Evolutionary conservation across 257 asterid species (phyloP).

Genomic region (Handroanthus guayacan): DNA sequence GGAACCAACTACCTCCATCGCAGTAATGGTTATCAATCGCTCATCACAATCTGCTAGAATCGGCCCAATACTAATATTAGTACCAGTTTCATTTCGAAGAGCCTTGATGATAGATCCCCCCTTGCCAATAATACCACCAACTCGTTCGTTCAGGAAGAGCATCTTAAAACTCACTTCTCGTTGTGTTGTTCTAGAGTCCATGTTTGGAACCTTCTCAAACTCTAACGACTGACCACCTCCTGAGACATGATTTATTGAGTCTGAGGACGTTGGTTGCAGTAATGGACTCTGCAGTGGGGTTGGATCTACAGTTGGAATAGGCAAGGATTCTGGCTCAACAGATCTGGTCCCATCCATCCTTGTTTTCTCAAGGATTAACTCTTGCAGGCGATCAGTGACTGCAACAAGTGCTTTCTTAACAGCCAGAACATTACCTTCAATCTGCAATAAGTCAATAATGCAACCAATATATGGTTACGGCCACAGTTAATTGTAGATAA

Average conservation of each 20-base stretch:
- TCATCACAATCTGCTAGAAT: conserved; percentile 59
- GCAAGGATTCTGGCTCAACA: conserved; percentile 42
- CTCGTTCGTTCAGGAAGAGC: conserved; percentile 64
- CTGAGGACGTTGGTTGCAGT: conserved; percentile 47
- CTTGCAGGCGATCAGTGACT: conserved; percentile 70
- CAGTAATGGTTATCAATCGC: conserved; percentile 62
- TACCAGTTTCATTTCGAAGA: conserved; percentile 66
- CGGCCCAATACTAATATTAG: conserved; percentile 60
- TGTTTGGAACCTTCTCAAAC: conserved; percentile 40
- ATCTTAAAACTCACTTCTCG: conserved; percentile 66
- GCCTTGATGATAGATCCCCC: conserved; percentile 68
- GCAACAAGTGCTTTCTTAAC: conserved; percentile 78
- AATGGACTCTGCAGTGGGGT: conserved; percentile 48
- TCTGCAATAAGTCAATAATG: conserved; percentile 46
- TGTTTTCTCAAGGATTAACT: conserved; percentile 52
- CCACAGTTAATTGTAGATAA: conserved; percentile 5
- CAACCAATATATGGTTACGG: conserved; percentile 6
- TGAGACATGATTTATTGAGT: conserved; percentile 38
- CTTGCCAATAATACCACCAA: conserved; percentile 75
- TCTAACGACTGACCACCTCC: conserved; percentile 40
- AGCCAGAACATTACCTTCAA: conserved; percentile 62
- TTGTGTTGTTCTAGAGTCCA: conserved; percentile 42
- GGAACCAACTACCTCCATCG: conserved; percentile 59
- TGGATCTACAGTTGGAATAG: conserved; percentile 43
- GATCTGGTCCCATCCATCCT: conserved; percentile 41